Conservation (phyloP, 2,329 filamentous ascomycete genomes). For the Apiospora arundinis region DNA sequence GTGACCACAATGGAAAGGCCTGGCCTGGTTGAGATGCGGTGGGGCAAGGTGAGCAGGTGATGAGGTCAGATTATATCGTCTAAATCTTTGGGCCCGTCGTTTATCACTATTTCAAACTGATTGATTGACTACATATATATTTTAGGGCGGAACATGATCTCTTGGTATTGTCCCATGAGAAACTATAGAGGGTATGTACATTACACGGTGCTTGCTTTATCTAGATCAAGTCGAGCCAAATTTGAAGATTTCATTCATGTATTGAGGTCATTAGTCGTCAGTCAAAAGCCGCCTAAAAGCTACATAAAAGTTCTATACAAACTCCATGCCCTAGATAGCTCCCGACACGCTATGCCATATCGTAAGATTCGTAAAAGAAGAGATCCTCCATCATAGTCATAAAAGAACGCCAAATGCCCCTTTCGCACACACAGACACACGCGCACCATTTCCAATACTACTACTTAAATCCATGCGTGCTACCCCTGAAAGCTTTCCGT, state of each 20-base stretch:
- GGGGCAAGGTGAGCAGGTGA: constrained; percentile 13
- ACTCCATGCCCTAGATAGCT: constrained; percentile 17
- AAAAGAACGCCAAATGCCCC: constrained; percentile 13
- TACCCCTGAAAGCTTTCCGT: not conserved
- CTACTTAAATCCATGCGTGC: not conserved
- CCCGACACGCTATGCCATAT: constrained; percentile 18
- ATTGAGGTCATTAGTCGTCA: constrained; percentile 19
- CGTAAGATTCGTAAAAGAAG: constrained; percentile 16
- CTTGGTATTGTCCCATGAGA: too few species aligned
- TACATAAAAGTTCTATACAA: constrained; percentile 19
- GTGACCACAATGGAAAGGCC: not conserved
- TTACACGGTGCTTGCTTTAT: not conserved
- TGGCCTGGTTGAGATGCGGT: not conserved
- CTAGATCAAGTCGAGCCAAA: not conserved
- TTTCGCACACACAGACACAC: not conserved
- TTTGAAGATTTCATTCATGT: not conserved
- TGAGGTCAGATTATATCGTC: not conserved
- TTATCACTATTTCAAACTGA: too few species aligned
- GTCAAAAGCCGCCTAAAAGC: constrained; percentile 17
- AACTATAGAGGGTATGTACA: not conserved
- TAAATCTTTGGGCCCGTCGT: not conserved
- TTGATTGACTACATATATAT: too few species aligned
- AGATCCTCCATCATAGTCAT: not conserved
- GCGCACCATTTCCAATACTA: not conserved
- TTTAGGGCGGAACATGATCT: too few species aligned